Base-by-base conservation (phyloP, 495 filamentous ascomycete genomes). In the Diplogelasinospora grovesii region DNA sequence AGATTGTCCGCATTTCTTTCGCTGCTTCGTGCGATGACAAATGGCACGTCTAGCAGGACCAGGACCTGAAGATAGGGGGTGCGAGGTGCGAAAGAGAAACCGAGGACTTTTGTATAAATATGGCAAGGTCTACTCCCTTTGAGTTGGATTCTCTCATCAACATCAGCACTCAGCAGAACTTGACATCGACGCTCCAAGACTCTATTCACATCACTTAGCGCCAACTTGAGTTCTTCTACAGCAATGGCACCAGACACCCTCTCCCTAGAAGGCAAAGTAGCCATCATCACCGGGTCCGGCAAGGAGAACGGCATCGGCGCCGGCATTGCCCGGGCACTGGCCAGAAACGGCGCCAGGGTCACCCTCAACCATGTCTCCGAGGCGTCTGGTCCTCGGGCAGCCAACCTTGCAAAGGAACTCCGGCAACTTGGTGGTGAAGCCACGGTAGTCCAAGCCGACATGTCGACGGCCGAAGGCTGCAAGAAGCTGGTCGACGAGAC, bases 201-300 rank as follows among this genome's bases (percentile, higher is more conserved):
- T n/a, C n/a, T n/a, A n/a, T n/a, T n/a, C n/a, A n/a, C n/a, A n/a
- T n/a, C n/a, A n/a, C 18, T 33, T 33, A 13, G n/a, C 18, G n/a
- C 30, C 7, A 6, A 6, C 30, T 16, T 18, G 5, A 5, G 5
- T 18, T 6, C 8, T 6, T 18, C 13, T 28, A 4, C 36, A n/a
- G n/a, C n/a, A n/a, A 49, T 49, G 46, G 30, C 41, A 4, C 27
- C 41, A 1, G 50, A 53, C 5, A 46, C 46, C 13, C 54, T 63
- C 8, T 70, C 64, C 6, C 65, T 75, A 11, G 20, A 52, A 8
- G 68, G 67, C 34, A 75, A 75, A 51, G 49, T 64, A 20, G 72
- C 70, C 48, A 67, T 75, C 9, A 50, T 77, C 41, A 77, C 71
- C 6, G 71, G 71, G 14, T 70, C 64, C 46, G 43, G 68, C 54